Conservation (phyloP, 2,329 filamentous ascomycete genomes). For the Fusarium sp. region DNA sequence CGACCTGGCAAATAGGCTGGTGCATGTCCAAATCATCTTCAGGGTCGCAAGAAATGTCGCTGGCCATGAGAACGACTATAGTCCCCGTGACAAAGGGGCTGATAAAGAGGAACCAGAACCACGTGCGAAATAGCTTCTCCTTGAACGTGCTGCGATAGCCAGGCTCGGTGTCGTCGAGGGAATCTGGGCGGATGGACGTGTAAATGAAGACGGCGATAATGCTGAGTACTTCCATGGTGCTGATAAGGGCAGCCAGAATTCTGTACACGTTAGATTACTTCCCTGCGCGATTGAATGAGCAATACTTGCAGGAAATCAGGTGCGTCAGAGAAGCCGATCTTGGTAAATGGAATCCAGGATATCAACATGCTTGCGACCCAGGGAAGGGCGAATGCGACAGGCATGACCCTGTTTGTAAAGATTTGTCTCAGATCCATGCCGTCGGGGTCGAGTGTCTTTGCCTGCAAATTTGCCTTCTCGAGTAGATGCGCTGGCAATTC, state of each 20-base stretch:
- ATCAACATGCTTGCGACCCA: slow-evolving; percentile 38
- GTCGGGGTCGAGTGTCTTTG: not conserved
- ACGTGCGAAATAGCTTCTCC: slow-evolving; percentile 24
- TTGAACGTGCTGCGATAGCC: slow-evolving; percentile 7
- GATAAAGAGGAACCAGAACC: slow-evolving; percentile 41
- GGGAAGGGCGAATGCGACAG: slow-evolving; percentile 33
- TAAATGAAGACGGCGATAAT: slow-evolving; percentile 36
- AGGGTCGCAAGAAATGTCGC: slow-evolving; percentile 39
- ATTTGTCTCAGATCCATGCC: slow-evolving; percentile 10
- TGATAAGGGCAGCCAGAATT: slow-evolving; percentile 26
- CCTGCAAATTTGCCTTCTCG: not conserved
- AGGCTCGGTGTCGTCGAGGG: slow-evolving; percentile 3
- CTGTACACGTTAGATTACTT: slow-evolving; percentile 11
- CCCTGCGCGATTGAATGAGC: not conserved
- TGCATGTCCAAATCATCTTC: slow-evolving; percentile 32
- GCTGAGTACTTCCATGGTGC: slow-evolving; percentile 40
- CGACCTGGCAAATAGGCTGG: slow-evolving; percentile 38
- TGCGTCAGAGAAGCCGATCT: slow-evolving; percentile 25
- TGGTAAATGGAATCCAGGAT: slow-evolving; percentile 39
- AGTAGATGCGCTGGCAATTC: slow-evolving; percentile 1
- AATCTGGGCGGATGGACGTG: slow-evolving; percentile 12
- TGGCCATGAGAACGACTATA: slow-evolving; percentile 35
- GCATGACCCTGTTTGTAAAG: slow-evolving; percentile 21
- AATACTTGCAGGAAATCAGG: slow-evolving; percentile 33
- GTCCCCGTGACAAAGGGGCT: slow-evolving; percentile 29